Conservation (phyloP, 2,329 filamentous ascomycete genomes). For the Neofusicoccum kwambonambiense region DNA sequence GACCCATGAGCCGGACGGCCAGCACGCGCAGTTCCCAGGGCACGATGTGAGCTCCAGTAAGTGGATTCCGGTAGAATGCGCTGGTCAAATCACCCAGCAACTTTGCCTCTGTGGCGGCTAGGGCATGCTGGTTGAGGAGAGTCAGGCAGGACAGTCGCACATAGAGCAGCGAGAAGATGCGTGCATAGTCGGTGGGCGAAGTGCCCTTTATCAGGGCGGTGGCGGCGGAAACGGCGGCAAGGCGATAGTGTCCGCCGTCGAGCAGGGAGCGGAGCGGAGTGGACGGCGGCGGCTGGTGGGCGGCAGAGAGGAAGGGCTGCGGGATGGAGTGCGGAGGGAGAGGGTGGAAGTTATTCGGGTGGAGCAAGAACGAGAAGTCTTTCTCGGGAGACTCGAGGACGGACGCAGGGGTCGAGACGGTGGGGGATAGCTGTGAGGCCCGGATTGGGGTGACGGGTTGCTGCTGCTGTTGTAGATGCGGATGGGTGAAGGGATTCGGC, state of each 20-base stretch:
- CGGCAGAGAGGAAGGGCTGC: slow-evolving; percentile 66
- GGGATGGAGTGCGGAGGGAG: slow-evolving; percentile 64
- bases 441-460: slow-evolving; percentile 21
- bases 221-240: slow-evolving; percentile 68
- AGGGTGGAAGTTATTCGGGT: slow-evolving; percentile 79
- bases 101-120: slow-evolving; percentile 61
- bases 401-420: slow-evolving; percentile 25
- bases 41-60: slow-evolving; percentile 58
- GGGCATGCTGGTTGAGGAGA: slow-evolving; percentile 64
- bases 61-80: slow-evolving; percentile 49
- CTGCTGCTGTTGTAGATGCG: slow-evolving; percentile 17
- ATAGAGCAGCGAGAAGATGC: slow-evolving; percentile 77
- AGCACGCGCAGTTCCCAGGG: slow-evolving; percentile 87
- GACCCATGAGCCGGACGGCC: slow-evolving; percentile 77
- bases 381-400: slow-evolving; percentile 50
- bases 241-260: slow-evolving; percentile 72
- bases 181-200: slow-evolving; percentile 57
- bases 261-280: slow-evolving; percentile 69
- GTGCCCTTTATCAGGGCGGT: slow-evolving; percentile 55
- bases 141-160: slow-evolving; percentile 79
- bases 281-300: slow-evolving; percentile 57
- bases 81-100: slow-evolving; percentile 62
- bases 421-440: slow-evolving; percentile 23
- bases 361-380: slow-evolving; percentile 78
- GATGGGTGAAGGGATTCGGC: slow-evolving; percentile 10